These are phyloP conservation scores for Acanthamoeba healyi DNA, from an alignment of 208 protist species.

Conservation along the genomic window DNA sequence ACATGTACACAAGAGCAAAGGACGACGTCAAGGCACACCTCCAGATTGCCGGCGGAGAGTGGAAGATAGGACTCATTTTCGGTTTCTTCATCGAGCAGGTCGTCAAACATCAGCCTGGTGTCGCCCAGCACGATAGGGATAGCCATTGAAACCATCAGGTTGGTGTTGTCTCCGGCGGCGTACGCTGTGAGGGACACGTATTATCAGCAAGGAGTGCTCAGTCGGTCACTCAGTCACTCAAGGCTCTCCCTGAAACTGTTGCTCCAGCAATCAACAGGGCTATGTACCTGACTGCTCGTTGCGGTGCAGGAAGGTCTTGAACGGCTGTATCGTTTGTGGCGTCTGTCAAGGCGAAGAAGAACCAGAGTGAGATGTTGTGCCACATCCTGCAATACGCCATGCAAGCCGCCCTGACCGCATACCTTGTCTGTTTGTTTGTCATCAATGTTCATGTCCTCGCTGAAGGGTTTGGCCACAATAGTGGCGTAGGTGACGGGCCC, in stretches of 20 bases:
- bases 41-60: neutral
- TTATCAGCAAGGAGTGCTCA: neutral
- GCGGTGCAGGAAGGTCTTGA: constrained; percentile 57
- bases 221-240: neutral
- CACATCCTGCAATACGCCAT: too few relatives aligned
- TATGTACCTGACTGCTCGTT: constrained; percentile 65
- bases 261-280: too few relatives aligned
- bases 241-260: too few relatives aligned
- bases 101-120: neutral
- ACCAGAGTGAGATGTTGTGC: too few relatives aligned
- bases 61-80: neutral
- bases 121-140: constrained; percentile 27
- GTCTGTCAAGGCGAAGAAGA: neutral
- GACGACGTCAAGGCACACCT: neutral
- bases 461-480: constrained; percentile 33
- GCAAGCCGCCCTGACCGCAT: too few relatives aligned
- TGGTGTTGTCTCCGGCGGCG: neutral
- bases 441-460: neutral
- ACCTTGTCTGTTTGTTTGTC: neutral
- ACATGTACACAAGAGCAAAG: neutral
- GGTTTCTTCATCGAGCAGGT: neutral
- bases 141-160: constrained; percentile 18
- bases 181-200: neutral
- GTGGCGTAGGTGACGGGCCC: constrained; percentile 6
- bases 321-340: constrained; percentile 58